Base-by-base conservation (phyloP, 2,329 filamentous ascomycete species). In the Penicillium sp. region DNA sequence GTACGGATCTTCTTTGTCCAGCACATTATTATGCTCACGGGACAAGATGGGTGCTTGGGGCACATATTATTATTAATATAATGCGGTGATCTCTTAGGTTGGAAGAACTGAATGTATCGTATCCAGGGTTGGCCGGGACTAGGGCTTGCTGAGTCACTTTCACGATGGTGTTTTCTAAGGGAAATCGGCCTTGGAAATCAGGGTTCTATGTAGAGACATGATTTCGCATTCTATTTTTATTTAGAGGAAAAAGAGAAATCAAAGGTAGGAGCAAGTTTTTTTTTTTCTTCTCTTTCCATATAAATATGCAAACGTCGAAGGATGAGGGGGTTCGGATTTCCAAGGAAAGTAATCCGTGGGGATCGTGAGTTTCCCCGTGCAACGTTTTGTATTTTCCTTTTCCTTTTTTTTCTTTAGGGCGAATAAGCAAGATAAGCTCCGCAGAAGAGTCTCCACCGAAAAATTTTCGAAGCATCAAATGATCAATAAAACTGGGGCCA, bases 381-480 rank as follows among this genome's bases (percentile, higher is more conserved):
- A 54, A 63, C 56, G 58, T 55, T 64, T 61, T 57, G 56, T 58
- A 59, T 65, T 61, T 56, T 54, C 23, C 33, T 27, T 17, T 35
- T 13, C 23, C 6, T 41, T 29, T 23, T 15, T 29, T 35, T 35
- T 29, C n/a, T 35, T 43, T 33, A 50, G 42, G 35, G 50, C 56
- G 56, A 56, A 54, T 58, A 60, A 59, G 54, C 42, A 58, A 62
- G 60, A 67, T 67, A 67, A 67, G 64, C 63, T 67, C 58, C 61
- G 59, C 51, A 50, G 52, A 21, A 60, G 13, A 19, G 64, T 62
- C 64, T 54, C 65, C 65, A 67, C 64, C 50, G 65, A 63, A 67
- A 67, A 67, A 57, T 57, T 61, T 64, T 67, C 61, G 62, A 63
- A 65, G 59, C 49, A 67, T 67, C 64, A 66, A 64, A 63, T 66